A percentile compares a stretch with the other conserved stretches of the same genome.
Conservation (phyloP, 345 rosid genomes). For the Corymbia maculata region DNA sequence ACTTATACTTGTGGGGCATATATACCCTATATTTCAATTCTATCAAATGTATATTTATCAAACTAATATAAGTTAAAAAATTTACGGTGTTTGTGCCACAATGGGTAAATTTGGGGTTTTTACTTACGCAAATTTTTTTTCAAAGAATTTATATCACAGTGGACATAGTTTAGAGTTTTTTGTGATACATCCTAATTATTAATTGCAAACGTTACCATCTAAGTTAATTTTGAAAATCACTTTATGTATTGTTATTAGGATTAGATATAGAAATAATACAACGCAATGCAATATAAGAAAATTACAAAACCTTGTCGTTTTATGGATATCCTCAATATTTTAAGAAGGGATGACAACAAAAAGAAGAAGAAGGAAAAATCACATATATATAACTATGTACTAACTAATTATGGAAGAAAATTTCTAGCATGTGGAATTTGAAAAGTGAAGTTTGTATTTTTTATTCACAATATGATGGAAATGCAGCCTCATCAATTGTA, state of each 20-base stretch:
- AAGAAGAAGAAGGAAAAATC: background rate
- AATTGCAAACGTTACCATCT: background rate
- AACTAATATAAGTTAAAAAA: no score
- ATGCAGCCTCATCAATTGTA: background rate
- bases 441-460: background rate
- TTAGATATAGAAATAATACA: background rate
- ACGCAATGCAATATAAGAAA: background rate
- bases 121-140: no score
- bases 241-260: background rate
- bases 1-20: background rate
- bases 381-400: background rate
- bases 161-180: no score
- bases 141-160: background rate
- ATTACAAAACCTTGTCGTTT: background rate
- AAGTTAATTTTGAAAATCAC: background rate
- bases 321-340: background rate
- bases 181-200: background rate
- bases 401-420: background rate
- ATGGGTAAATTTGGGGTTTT: background rate
- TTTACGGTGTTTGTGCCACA: no score
- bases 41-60: no score
- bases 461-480: background rate
- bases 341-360: background rate
- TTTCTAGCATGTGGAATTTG: background rate
- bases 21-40: no score